These are phyloP conservation scores for Amanita polypyramis DNA, from an alignment of 768 basidiomycete genomes.

Conservation along the genomic window DNA sequence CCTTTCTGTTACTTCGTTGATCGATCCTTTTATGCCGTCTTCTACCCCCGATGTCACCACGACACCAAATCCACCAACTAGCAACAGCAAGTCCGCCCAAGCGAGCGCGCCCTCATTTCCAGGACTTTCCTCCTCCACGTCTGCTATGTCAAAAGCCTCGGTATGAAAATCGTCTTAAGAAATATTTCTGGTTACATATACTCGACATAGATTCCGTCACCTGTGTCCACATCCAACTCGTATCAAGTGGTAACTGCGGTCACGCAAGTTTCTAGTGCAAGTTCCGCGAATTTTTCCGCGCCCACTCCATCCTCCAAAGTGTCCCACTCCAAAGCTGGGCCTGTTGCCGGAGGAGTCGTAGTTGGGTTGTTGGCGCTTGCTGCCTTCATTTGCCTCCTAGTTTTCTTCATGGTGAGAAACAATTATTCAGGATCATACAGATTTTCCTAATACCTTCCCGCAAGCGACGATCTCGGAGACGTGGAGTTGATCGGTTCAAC, in stretches of 20 bases:
- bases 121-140: too few species aligned
- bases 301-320: background rate
- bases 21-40: background rate
- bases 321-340: background rate
- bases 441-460: background rate
- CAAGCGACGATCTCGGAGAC: constrained; percentile 12
- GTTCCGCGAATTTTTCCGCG: background rate
- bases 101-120: too few species aligned
- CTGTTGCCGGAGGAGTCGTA: constrained; percentile 4
- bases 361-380: constrained; percentile 2
- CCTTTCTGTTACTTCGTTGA: background rate
- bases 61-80: background rate
- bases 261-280: background rate
- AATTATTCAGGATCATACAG: background rate
- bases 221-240: background rate
- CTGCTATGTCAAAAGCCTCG: too few species aligned
- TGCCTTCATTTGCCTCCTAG: background rate
- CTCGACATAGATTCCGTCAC: background rate
- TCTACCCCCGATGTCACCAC: background rate
- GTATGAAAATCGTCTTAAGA: background rate
- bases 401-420: constrained; percentile 1
- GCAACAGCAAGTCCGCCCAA: background rate
- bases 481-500: constrained; percentile 36
- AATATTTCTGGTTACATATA: background rate
- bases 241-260: background rate